These are phyloP conservation scores for Cadophora luteo-olivacea DNA, from an alignment of 2,329 filamentous ascomycete genomes.

Conservation along the genomic window DNA sequence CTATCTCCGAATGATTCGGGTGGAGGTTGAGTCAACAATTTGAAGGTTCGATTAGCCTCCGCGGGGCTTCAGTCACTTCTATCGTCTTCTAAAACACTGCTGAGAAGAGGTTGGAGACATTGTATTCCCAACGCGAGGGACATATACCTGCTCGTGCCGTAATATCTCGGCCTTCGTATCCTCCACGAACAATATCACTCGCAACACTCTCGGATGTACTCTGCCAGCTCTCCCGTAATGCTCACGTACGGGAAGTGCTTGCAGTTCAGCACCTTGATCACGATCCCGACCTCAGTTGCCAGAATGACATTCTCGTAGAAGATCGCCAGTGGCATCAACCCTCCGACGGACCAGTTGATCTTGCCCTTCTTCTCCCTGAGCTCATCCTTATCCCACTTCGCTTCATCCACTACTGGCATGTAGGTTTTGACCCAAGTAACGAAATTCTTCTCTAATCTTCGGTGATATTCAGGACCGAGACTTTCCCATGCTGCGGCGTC, in stretches of 20 bases:
- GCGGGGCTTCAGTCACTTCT: not conserved
- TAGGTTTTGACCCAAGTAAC: constrained; percentile 30
- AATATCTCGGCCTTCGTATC: not conserved
- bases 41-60: not conserved
- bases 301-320: constrained; percentile 28
- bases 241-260: constrained; percentile 33
- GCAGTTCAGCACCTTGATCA: constrained; percentile 24
- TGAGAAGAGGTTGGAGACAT: not conserved
- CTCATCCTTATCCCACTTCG: constrained; percentile 20
- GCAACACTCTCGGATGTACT: constrained; percentile 24
- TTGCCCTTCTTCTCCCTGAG: constrained; percentile 18
- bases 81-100: not conserved
- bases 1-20: too few relatives aligned
- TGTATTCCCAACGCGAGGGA: not conserved
- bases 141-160: not conserved
- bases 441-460: constrained; percentile 30
- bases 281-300: constrained; percentile 22
- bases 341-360: constrained; percentile 27
- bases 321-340: constrained; percentile 16
- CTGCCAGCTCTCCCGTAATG: constrained; percentile 28
- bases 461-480: constrained; percentile 29
- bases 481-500: constrained; percentile 26
- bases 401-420: constrained; percentile 15
- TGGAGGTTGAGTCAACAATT: too few relatives aligned
- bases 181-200: not conserved